phyloP scores from a whole-genome alignment of 345 rosid species.

The Ailanthus altissimus region DNA sequence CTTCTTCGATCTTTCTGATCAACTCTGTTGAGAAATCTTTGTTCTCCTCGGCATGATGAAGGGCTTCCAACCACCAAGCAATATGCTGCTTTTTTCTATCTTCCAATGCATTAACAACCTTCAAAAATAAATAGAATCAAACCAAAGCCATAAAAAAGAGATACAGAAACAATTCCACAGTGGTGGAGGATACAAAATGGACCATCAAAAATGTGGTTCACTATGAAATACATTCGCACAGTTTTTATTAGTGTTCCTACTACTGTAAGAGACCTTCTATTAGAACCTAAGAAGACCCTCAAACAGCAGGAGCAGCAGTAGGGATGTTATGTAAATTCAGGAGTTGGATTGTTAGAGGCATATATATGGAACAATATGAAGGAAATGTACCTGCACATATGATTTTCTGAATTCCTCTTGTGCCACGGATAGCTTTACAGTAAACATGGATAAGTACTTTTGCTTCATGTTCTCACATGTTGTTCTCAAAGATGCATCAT shows the following conservation, averaged over 20 bases:
- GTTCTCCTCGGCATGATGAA: constrained; percentile 62
- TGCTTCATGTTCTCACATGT: constrained; percentile 63
- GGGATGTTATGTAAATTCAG: neutral
- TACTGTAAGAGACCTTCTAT: neutral
- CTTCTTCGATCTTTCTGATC: constrained; percentile 83
- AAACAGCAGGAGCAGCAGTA: neutral
- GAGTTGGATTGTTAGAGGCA: neutral
- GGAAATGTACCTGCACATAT: constrained; percentile 59
- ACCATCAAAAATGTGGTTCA: neutral
- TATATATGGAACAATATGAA: neutral
- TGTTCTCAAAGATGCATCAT: constrained; percentile 37
- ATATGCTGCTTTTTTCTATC: constrained; percentile 44
- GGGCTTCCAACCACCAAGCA: constrained; percentile 90
- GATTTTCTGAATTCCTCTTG: constrained; percentile 77
- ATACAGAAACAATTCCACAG: neutral
- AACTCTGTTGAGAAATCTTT: constrained; percentile 64
- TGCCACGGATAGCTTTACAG: constrained; percentile 56
- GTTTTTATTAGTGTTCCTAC: neutral
- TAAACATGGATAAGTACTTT: constrained; percentile 76
- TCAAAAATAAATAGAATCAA: constrained; percentile 17
- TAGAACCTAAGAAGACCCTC: neutral
- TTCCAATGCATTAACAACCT: constrained; percentile 62
- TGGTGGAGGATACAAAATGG: neutral
- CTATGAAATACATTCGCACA: neutral
- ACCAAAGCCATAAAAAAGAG: neutral